Percentiles rank a stretch among this genome's conserved stretches.
Evolutionary conservation across 2,329 filamentous ascomycete genomes (phyloP).

Genomic region (Microdochium trichocladiopsis): DNA sequence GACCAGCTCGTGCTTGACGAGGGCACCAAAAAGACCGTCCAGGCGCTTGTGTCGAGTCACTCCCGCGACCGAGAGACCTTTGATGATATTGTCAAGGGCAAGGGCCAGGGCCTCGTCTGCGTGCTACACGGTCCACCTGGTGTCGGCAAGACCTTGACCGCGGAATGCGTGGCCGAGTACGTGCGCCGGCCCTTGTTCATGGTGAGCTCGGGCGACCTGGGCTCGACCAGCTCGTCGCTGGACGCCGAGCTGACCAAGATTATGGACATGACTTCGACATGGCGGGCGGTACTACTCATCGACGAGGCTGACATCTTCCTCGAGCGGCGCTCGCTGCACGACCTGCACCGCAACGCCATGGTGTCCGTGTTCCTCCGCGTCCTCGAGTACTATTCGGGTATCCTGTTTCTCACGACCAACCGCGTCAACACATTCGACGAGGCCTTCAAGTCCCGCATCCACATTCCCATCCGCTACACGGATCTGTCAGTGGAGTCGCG

Average conservation of each 20-base stretch:
- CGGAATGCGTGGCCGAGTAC: slow-evolving; percentile 29
- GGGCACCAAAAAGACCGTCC: slow-evolving; percentile 37
- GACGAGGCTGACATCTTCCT: slow-evolving; percentile 25
- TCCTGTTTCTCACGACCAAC: slow-evolving; percentile 16
- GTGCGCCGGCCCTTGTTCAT: slow-evolving; percentile 23
- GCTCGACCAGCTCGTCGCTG: slow-evolving; percentile 14
- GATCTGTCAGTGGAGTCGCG: slow-evolving; percentile 9
- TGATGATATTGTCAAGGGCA: slow-evolving; percentile 33
- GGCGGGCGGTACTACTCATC: slow-evolving; percentile 25
- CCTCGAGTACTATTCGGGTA: slow-evolving; percentile 14
- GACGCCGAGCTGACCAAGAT: slow-evolving; percentile 15
- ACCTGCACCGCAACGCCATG: slow-evolving; percentile 11
- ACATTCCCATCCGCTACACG: slow-evolving; percentile 13
- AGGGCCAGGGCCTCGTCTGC: slow-evolving; percentile 35
- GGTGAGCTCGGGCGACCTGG: slow-evolving; percentile 22
- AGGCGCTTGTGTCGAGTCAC: slow-evolving; percentile 42
- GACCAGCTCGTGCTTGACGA: slow-evolving; percentile 38
- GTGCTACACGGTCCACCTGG: slow-evolving; percentile 37
- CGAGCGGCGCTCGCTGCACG: slow-evolving; percentile 22
- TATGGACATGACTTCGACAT: slow-evolving; percentile 32
- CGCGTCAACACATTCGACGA: slow-evolving; percentile 12
- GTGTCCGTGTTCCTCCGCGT: slow-evolving; percentile 14
- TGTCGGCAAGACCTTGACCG: slow-evolving; percentile 34
- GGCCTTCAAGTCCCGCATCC: slow-evolving; percentile 15
- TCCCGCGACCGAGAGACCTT: slow-evolving; percentile 12